These are phyloP conservation scores for Coprinopsis cinerea DNA, from an alignment of 768 basidiomycete genomes.

Conservation along the genomic window DNA sequence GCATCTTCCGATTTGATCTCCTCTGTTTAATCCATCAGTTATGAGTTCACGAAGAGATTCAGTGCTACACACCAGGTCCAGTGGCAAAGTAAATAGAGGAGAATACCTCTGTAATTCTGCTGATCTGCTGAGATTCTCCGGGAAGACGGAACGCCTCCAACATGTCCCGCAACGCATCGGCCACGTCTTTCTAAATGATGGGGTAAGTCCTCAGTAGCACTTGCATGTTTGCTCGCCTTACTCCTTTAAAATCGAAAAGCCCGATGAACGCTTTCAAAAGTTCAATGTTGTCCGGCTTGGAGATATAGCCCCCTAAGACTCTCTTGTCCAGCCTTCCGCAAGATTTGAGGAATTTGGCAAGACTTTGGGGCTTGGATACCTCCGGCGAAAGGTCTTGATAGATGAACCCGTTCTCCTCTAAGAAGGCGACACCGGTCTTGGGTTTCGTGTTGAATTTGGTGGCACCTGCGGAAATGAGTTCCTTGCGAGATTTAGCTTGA, in stretches of 20 bases:
- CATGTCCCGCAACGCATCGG: constrained; percentile 93
- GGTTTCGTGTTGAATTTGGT: constrained; percentile 90
- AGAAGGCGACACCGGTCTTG: constrained; percentile 81
- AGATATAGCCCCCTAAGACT: constrained; percentile 88
- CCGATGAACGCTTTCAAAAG: constrained; percentile 82
- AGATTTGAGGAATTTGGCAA: constrained; percentile 83
- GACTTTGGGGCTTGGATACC: constrained; percentile 53
- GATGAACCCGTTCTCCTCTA: constrained; percentile 91
- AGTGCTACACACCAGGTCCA: constrained; percentile 53
- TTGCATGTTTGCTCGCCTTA: constrained; percentile 32
- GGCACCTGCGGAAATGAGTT: constrained; percentile 77
- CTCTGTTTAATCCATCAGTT: too few species aligned
- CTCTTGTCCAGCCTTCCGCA: constrained; percentile 88
- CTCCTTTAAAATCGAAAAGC: constrained; percentile 85
- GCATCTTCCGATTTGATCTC: constrained; percentile 91
- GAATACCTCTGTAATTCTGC: constrained; percentile 91
- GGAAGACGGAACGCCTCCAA: constrained; percentile 92
- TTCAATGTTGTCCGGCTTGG: constrained; percentile 80
- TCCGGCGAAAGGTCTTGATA: constrained; percentile 56
- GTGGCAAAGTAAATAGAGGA: constrained; percentile 87
- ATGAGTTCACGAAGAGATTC: constrained; percentile 3
- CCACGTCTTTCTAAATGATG: constrained; percentile 73
- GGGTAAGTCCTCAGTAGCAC: too few species aligned
- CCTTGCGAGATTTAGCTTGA: constrained; percentile 78
- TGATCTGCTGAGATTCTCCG: constrained; percentile 92